phyloP scores from a whole-genome alignment of 2,329 filamentous ascomycete species.

The Endoconidiophora polonica region DNA sequence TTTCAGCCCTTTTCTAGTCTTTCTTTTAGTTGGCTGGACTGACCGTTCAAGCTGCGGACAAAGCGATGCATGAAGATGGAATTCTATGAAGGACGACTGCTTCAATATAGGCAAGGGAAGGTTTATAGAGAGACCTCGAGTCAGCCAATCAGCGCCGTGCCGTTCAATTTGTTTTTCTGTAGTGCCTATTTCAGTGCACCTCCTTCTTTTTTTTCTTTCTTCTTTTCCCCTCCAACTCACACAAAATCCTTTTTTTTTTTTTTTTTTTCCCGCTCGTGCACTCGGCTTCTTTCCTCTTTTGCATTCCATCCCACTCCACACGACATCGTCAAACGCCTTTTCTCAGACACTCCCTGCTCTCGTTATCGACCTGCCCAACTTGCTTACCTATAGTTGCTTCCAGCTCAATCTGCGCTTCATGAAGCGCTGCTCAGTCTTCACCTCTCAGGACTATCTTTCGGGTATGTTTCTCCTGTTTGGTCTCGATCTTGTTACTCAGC shows the following conservation, averaged over 20 bases:
- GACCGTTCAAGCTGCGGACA: not conserved
- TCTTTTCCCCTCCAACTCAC: constrained; percentile 8
- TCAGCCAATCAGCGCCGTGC: not conserved
- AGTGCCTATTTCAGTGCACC: not conserved
- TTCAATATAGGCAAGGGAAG: not conserved
- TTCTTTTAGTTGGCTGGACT: no score
- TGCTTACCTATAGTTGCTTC: constrained; percentile 20
- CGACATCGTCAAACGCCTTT: constrained; percentile 5
- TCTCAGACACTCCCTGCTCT: constrained; percentile 12
- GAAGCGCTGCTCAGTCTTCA: constrained; percentile 73
- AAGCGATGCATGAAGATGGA: not conserved
- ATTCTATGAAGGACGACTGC: not conserved
- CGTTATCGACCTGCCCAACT: constrained; percentile 7
- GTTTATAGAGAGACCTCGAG: not conserved
- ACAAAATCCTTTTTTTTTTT: not conserved
- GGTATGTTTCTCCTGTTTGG: constrained; percentile 29
- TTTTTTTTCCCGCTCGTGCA: constrained; percentile 2
- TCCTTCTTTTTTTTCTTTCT: constrained; percentile 4
- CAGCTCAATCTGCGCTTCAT: constrained; percentile 50
- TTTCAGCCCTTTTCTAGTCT: no score
- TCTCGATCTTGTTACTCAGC: constrained; percentile 15
- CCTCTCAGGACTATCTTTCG: constrained; percentile 75
- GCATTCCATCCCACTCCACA: not conserved
- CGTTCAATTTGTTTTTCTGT: not conserved
- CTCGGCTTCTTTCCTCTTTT: constrained; percentile 6